Evolutionary conservation across 2,329 filamentous ascomycete species (phyloP), one percentile per base, ranked within the genome.

Genomic region (Periglandula ipomoeae): DNA sequence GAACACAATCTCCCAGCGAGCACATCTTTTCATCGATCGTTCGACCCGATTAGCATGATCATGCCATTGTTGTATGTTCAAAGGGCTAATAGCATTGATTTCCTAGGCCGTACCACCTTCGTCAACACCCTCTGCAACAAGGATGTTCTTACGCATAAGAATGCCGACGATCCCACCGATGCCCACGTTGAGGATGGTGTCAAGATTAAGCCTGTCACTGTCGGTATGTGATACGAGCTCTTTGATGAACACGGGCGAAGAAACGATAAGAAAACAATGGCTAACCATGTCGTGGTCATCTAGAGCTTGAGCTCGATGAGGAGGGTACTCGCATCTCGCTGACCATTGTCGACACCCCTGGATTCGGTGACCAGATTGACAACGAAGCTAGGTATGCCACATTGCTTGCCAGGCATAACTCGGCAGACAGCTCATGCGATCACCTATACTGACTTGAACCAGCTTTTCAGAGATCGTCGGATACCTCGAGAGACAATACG

Each of bases 61-160:
- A n/a, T n/a, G 10, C 32, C 23, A 39, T n/a, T 30, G 13, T 17
- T 44, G 8, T 32, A 34, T 46, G 39, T 39, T 44, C 23, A 22
- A 20, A 26, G 19, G 11, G n/a, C 42, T 42, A 27, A 46, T 24
- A 27, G 30, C 22, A 5, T 32, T 9, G 19, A 24, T 37, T 3
- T 23, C 10, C 5, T 37, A 95, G 89, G 93, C 65, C 87, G 93
- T 68, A 98, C 93, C 57, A 98, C 93, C 63, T 98, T 98, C 65
- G 93, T 98, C 72, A 98, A 98, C 79, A 98, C 93, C 46, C 89
- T 98, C 59, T 98, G 93, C 75, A 89, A 89, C 68, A 90, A 95
- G 79, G 80, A 83, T 63, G 93, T 98, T 47, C 82, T 98, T 57
- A 74, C 82, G 59, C 85, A 90, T 72, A 95, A 95, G 77, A 91